These are phyloP conservation scores for Camellia japonica DNA, from an alignment of 148 eudicot species.

Conservation along the genomic window DNA sequence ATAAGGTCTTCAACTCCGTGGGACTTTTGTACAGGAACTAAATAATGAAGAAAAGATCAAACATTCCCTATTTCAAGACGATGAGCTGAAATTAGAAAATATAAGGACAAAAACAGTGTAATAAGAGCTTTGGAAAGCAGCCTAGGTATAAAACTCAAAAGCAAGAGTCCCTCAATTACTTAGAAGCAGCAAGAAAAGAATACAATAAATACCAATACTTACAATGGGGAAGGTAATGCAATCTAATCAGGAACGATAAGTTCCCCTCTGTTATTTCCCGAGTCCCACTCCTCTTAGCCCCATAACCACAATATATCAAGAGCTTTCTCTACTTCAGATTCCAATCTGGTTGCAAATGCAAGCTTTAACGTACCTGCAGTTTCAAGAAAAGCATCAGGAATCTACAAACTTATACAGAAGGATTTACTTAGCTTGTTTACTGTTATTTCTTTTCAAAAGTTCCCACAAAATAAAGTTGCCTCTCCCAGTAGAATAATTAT, in stretches of 20 bases:
- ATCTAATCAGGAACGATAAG: neutral
- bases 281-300: neutral
- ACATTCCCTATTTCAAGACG: neutral
- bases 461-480: neutral
- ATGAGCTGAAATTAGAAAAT: slow-evolving; percentile 5
- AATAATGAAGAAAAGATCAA: slow-evolving; percentile 10
- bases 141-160: slow-evolving; percentile 8
- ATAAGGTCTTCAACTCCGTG: neutral
- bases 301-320: neutral
- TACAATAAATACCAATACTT: neutral
- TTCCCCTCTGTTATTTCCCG: neutral
- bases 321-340: slow-evolving; percentile 6
- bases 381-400: slow-evolving; percentile 24
- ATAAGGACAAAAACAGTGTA: neutral
- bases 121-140: slow-evolving; percentile 7
- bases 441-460: neutral
- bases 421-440: neutral
- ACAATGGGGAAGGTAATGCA: neutral
- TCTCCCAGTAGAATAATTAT: neutral
- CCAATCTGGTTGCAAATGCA: slow-evolving; percentile 9
- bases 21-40: slow-evolving; percentile 3
- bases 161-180: neutral
- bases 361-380: slow-evolving; percentile 19
- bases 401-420: slow-evolving; percentile 6
- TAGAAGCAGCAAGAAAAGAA: neutral